Conservation (phyloP, 257 asterid species). For the Sherardia arvensis region DNA sequence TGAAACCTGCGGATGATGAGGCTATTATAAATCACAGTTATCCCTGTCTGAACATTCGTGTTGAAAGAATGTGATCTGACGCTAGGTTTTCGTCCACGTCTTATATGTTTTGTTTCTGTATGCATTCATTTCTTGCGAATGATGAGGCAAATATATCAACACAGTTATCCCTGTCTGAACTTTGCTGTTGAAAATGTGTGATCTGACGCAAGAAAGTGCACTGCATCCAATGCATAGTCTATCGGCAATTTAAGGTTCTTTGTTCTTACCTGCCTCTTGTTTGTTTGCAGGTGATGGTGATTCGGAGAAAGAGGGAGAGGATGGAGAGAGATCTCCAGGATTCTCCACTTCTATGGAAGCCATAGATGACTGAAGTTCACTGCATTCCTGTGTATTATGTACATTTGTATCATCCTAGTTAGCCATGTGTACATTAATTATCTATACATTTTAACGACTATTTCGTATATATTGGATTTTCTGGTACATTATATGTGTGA, state of each 20-base stretch:
- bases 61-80: constrained; percentile 49
- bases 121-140: constrained; percentile 10
- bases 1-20: constrained; percentile 64
- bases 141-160: constrained; percentile 28
- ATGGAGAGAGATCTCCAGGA: background rate
- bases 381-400: background rate
- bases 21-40: constrained; percentile 46
- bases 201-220: constrained; percentile 27
- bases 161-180: constrained; percentile 63
- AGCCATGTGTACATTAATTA: too few species aligned
- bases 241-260: background rate
- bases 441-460: too few species aligned
- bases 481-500: too few species aligned
- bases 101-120: too few species aligned
- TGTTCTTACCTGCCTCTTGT: background rate
- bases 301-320: background rate
- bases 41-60: constrained; percentile 69
- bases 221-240: too few species aligned
- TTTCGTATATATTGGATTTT: too few species aligned
- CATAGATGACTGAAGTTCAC: background rate
- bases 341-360: background rate
- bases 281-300: background rate
- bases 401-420: too few species aligned
- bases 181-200: constrained; percentile 30
- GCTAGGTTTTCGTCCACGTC: background rate